phyloP scores from a whole-genome alignment of 164 flowering plant genomes.

The Piper longum region DNA sequence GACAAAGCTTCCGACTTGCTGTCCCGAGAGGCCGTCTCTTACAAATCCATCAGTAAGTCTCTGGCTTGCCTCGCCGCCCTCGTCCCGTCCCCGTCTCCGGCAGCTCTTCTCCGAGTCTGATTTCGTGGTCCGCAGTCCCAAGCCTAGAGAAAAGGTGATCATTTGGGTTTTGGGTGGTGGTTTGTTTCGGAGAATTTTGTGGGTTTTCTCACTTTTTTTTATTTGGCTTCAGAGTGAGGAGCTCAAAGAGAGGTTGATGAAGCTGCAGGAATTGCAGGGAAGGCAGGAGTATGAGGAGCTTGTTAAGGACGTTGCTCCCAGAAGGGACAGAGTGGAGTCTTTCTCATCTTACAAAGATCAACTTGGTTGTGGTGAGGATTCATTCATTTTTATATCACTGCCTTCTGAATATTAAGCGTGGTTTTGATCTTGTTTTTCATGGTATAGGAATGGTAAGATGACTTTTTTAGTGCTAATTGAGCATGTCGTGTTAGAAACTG shows the following conservation, averaged over 20 bases:
- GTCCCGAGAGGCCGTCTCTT: constrained; percentile 25
- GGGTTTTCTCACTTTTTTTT: constrained; percentile 2
- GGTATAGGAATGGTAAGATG: no score
- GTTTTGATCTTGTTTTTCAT: no score
- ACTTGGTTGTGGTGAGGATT: constrained; percentile 58
- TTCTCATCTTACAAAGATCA: constrained; percentile 92
- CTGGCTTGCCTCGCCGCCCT: constrained; percentile 32
- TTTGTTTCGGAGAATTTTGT: neutral
- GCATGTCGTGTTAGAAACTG: no score
- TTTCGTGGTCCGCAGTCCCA: constrained; percentile 60
- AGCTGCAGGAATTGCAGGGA: constrained; percentile 53
- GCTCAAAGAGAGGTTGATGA: constrained; percentile 57
- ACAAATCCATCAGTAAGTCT: constrained; percentile 35
- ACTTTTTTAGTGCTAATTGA: no score
- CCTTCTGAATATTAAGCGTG: neutral
- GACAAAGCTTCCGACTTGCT: constrained; percentile 32
- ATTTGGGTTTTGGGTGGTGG: neutral
- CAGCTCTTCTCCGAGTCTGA: constrained; percentile 37
- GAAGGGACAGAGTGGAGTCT: constrained; percentile 34
- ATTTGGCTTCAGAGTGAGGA: constrained; percentile 49
- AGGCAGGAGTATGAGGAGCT: constrained; percentile 63
- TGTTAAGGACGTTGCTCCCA: constrained; percentile 71
- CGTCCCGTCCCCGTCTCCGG: constrained; percentile 33
- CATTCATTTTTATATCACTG: neutral
- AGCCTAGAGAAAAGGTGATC: constrained; percentile 70